Evolutionary conservation across 768 basidiomycete species (phyloP).

Genomic region (Harrya chromipes): DNA sequence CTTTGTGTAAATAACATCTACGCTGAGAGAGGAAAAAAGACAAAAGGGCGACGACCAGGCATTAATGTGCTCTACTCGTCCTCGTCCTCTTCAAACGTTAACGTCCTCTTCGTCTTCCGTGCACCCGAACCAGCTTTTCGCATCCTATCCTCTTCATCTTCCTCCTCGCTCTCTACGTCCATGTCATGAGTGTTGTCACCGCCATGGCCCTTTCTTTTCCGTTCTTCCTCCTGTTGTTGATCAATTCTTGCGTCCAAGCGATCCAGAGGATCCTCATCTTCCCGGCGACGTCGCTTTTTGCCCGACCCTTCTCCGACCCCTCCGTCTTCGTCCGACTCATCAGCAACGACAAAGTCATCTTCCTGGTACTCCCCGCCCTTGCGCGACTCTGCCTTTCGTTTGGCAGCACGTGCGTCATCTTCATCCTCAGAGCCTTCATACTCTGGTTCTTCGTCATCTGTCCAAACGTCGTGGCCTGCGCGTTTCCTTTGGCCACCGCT

Average conservation of each 20-base stretch:
- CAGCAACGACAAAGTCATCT: constrained; percentile 83
- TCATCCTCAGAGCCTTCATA: constrained; percentile 62
- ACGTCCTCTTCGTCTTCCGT: constrained; percentile 50
- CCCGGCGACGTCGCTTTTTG: constrained; percentile 39
- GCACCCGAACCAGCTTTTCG: constrained; percentile 52
- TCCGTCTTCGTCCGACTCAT: constrained; percentile 66
- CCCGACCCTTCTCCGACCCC: constrained; percentile 33
- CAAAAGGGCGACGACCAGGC: neutral
- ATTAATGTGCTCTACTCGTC: constrained; percentile 29
- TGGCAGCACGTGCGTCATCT: constrained; percentile 41
- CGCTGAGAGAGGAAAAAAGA: no score
- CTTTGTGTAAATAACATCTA: constrained; percentile 21
- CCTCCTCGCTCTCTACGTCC: constrained; percentile 73
- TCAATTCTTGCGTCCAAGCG: constrained; percentile 66
- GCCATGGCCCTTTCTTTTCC: constrained; percentile 40
- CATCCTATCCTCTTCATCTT: constrained; percentile 68
- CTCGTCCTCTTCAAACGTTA: constrained; percentile 60
- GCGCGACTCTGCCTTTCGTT: constrained; percentile 47
- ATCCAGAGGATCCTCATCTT: constrained; percentile 56
- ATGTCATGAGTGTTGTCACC: constrained; percentile 47
- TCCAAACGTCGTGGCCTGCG: constrained; percentile 49
- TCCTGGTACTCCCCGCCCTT: constrained; percentile 73
- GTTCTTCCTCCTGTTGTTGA: constrained; percentile 51
- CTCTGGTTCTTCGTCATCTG: constrained; percentile 66
- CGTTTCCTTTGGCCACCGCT: constrained; percentile 41